Evolutionary conservation across 208 protist genomes (phyloP), one percentile per base, ranked within the genome.

Genomic region (Trypanosoma grayi): DNA sequence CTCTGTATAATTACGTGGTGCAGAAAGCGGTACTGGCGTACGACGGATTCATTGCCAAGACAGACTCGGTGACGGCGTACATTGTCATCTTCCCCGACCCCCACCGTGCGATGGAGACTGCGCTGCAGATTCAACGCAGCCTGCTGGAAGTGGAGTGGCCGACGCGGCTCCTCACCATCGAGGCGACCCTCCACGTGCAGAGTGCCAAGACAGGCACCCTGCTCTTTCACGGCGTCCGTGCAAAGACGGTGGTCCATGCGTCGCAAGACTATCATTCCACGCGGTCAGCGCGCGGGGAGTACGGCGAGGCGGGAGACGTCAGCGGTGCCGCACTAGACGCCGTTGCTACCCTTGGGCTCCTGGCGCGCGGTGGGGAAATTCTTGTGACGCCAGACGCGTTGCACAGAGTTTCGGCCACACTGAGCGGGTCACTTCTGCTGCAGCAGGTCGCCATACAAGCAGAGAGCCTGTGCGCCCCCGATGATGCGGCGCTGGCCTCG

Each of bases 1-100:
- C 61, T 16, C 75, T 89, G 62, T 94, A 91, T 59, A 92, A 94
- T 64, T 68, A 75, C 59, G 61, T 90, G 46, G 81, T 92, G 16
- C 80, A 92, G 53, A 58, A 46, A 27, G 54, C 67, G 4, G 25
- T 90, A 10, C 52, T 66, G 46, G 46, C 64, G 5, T 74, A 65
- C 40, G 48, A 73, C 39, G 84, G 85, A 22, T 87, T 77, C 54
- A 67, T 94, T 48, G 71, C 66, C 18, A 77, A 83, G 54, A 90
- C 84, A 3, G 81, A 90, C 70, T 73, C 70, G 36, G 18, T 43
- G 22, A 62, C 80, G 0, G 77, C 74, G 2, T 94, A 92, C 53
- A 59, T 92, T 27, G 76, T 85, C 2, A 53, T 86, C 11, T 94
- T 94, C 40, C 43, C 51, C 4, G 60, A 66, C 0, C 65, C 70